Evolutionary conservation across 202 grass and related monocot genomes (phyloP), one percentile per base, ranked within the genome.

Genomic region (Miscanthus sacchariflorus): DNA sequence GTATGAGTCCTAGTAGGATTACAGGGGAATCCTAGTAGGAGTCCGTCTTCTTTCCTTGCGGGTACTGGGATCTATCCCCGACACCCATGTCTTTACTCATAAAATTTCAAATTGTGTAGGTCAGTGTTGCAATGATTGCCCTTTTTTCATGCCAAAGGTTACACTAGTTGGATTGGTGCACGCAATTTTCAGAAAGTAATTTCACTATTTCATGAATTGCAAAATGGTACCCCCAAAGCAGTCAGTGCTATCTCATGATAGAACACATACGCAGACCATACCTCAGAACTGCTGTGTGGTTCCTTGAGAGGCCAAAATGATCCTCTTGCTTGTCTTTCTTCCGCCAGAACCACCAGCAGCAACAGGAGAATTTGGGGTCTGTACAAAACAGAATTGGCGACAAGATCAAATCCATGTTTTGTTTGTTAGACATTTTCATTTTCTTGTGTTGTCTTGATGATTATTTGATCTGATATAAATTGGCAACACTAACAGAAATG

Each of bases 361-460:
- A 71, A 93, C 79, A 72, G 94, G 97, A 84, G 91, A 91, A 85
- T 93, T 87, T 8, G 90, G 97, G n/a, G 93, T 99, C 97, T 99
- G 87, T 79, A 36, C 65, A 35, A 33, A 33, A 33, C 30, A 33
- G 30, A 33, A 33, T 33, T 33, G 30, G 30, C 30, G 30, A 33
- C 30, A 33, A 33, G 30, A 33, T 33, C 30, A 33, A 33, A 33
- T 33, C 30, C 30, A 33, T 33, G 30, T 33, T 33, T 33, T 33
- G 30, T 33, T 33, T 33, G 30, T 33, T 33, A 33, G 30, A 33
- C 30, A 33, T 33, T 33, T 33, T 2, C 30, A 33, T 33, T 33
- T 33, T 33, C 30, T 33, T 33, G 30, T 33, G 30, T 33, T 33
- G 30, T 33, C 30, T 33, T 33, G 30, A 33, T 33, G 30, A 33